These are phyloP conservation scores for Pseudogymnoascus sp. DNA, from an alignment of 2,329 filamentous ascomycete species.

Conservation along the genomic window DNA sequence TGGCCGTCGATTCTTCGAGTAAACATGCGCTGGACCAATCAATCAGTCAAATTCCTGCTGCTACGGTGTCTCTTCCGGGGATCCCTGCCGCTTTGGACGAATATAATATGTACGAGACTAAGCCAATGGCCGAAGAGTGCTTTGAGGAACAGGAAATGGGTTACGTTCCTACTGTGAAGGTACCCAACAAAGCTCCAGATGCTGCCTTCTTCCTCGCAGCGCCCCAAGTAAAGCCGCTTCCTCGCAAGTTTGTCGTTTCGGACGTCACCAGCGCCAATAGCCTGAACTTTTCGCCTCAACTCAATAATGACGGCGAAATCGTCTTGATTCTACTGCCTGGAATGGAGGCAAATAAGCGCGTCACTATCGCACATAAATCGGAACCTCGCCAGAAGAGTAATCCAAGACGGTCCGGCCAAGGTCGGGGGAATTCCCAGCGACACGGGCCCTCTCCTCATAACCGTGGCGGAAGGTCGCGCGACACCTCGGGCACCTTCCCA, in stretches of 20 bases:
- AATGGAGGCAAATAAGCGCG: constrained; percentile 36
- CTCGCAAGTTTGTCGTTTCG: constrained; percentile 43
- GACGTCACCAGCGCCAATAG: constrained; percentile 43
- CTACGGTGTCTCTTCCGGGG: constrained; percentile 65
- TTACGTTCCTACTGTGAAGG: constrained; percentile 62
- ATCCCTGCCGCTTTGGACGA: constrained; percentile 26
- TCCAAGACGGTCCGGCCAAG: constrained; percentile 25
- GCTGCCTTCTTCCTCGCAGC: constrained; percentile 57
- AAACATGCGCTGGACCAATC: constrained; percentile 59
- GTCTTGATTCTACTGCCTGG: constrained; percentile 44
- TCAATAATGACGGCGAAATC: constrained; percentile 34
- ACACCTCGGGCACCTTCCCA: constrained; percentile 23
- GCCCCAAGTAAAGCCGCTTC: constrained; percentile 49
- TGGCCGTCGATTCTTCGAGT: constrained; percentile 62
- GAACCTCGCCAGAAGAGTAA: constrained; percentile 28
- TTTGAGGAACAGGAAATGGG: constrained; percentile 79
- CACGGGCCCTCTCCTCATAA: constrained; percentile 25
- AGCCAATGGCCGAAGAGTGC: constrained; percentile 69
- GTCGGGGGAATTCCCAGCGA: constrained; percentile 23
- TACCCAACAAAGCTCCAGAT: constrained; percentile 58
- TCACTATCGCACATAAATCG: constrained; percentile 35
- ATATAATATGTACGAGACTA: constrained; percentile 48
- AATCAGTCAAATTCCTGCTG: constrained; percentile 33
- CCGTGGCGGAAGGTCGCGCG: constrained; percentile 28
- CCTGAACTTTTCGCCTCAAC: constrained; percentile 35